phyloP scores from a whole-genome alignment of 805 yeast genomes.

The Yarrowia deformans region DNA sequence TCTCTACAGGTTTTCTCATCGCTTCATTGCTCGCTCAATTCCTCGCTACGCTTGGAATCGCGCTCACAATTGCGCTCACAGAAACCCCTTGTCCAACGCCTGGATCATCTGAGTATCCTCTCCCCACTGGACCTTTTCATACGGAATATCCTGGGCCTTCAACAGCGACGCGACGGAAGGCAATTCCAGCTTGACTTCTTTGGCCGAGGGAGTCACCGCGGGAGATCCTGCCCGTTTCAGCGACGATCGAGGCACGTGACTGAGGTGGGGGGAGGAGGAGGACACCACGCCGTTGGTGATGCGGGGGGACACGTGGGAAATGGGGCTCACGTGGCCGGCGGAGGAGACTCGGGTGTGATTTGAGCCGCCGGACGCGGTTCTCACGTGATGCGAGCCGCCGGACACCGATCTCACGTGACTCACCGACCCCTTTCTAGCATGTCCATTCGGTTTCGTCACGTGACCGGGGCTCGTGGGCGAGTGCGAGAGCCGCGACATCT shows the following conservation, averaged over 20 bases:
- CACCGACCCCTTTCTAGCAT: background rate
- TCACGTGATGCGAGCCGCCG: background rate
- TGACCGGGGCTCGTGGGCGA: background rate
- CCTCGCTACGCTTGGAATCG: background rate
- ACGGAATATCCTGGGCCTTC: slow-evolving; percentile 45
- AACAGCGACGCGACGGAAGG: slow-evolving; percentile 24
- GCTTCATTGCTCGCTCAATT: no score
- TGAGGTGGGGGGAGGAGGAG: background rate
- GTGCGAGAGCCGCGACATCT: slow-evolving; percentile 4
- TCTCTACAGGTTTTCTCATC: no score
- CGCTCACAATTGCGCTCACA: background rate
- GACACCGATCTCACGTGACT: background rate
- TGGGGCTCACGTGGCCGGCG: background rate
- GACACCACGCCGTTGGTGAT: background rate
- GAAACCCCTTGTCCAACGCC: slow-evolving; percentile 47
- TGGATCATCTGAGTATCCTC: slow-evolving; percentile 49
- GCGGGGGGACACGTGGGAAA: background rate
- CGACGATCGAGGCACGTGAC: slow-evolving; percentile 9
- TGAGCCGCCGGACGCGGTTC: background rate
- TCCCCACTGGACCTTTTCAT: slow-evolving; percentile 46
- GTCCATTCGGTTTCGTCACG: background rate
- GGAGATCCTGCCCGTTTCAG: background rate
- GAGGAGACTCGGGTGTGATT: background rate
- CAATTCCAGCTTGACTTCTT: slow-evolving; percentile 31
- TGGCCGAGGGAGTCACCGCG: background rate